These are phyloP conservation scores for Exophiala sideris DNA, from an alignment of 2,329 filamentous ascomycete genomes.

Conservation along the genomic window DNA sequence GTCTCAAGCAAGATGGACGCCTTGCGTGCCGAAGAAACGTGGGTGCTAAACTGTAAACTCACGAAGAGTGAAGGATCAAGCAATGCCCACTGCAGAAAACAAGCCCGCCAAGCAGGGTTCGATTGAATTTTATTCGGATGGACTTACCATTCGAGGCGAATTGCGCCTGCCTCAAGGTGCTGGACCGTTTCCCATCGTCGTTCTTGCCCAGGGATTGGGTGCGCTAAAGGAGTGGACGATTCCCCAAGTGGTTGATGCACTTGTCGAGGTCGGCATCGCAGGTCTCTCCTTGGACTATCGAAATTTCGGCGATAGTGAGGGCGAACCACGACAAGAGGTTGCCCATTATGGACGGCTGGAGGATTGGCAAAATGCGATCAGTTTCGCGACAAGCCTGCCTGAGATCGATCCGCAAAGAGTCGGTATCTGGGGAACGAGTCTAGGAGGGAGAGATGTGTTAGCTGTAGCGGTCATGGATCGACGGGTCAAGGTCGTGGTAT, in stretches of 20 bases:
- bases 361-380: conserved; percentile 40
- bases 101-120: neutral
- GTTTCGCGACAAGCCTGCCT: conserved; percentile 33
- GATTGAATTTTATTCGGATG: conserved; percentile 15
- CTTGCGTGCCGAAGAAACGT: too few relatives aligned
- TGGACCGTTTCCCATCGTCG: conserved; percentile 7
- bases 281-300: conserved; percentile 24
- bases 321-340: conserved; percentile 30
- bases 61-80: too few relatives aligned
- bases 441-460: conserved; percentile 38
- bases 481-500: conserved; percentile 38
- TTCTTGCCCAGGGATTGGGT: conserved; percentile 14
- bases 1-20: neutral
- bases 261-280: conserved; percentile 11
- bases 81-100: neutral
- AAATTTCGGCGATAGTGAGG: conserved; percentile 31
- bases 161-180: conserved; percentile 8
- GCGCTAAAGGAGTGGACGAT: conserved; percentile 18
- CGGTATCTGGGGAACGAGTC: conserved; percentile 39
- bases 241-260: conserved; percentile 13
- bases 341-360: conserved; percentile 32
- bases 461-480: conserved; percentile 35
- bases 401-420: conserved; percentile 35
- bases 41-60: too few relatives aligned
- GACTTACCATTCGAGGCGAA: conserved; percentile 10